Evolutionary conservation across 106 monocot genomes (phyloP), one percentile per base, ranked within the genome.

Genomic region (Vanilla planifolia): DNA sequence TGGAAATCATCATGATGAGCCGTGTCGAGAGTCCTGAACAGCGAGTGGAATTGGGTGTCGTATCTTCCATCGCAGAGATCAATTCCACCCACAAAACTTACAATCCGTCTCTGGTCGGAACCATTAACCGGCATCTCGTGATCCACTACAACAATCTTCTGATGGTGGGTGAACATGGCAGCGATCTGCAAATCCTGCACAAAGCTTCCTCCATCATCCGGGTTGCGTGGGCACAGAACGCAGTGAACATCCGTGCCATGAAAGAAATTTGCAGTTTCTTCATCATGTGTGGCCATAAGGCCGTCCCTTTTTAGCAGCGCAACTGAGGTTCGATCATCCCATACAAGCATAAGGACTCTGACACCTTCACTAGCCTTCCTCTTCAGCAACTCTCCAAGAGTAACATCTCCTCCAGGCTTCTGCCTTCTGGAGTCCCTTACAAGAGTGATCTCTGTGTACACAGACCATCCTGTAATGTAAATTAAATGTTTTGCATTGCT

Each of bases 61-160:
- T 70, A 70, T 70, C 70, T 60, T 32, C 70, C 70, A 70, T 70
- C 70, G 37, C 70, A 70, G 14, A 70, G 70, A 32, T 70, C 70
- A 33, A 70, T 21, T 16, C 70, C 70, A 16, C 70, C 70, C 1
- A 70, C 61, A 70, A 61, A 70, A 52, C 70, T 70, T 7, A 70
- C 70, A 14, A 70, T 61, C 36, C 70, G 48, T 30, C 70, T 61
- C 44, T 52, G 48, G 40, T 61, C 36, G 20, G 70, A 70, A 42
- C 33, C 61, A n/a, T 33, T 40, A 16, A 14, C 48, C 14, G 70
- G 70, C 70, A 70, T 70, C 59, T 36, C 61, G n/a, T 70, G 61
- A 34, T 70, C 70, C 34, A 70, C 70, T 30, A 70, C 48, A n/a
- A 70, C 70, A 51, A 70, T 70, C 51, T 70, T 70, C 26, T 70